Evolutionary conservation across 495 filamentous ascomycete genomes (phyloP), one percentile per base, ranked within the genome.

Genomic region (Xylaria grammica): DNA sequence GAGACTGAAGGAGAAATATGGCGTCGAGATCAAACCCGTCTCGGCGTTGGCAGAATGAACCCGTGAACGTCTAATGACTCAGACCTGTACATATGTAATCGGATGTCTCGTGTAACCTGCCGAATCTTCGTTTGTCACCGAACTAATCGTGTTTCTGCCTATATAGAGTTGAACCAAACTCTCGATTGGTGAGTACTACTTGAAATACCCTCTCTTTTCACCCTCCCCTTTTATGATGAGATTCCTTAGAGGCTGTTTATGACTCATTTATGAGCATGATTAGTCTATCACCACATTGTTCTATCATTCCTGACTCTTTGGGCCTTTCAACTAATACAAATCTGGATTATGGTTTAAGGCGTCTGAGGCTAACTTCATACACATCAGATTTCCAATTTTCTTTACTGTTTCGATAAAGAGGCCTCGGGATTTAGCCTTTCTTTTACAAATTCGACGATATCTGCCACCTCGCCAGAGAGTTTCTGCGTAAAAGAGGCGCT

Each of bases 1-100:
- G 77, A 85, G 93, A 57, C 85, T 99, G 73, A 91, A 94, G 83
- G 87, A 94, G 80, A 90, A 87, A 67, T 98, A 97, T 71, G 94
- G 94, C 60, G 86, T 97, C 65, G 93, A 97, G 56, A 86, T 98
- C 65, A 78, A 81, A 40, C 76, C 82, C n/a, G 81, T 83, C 49
- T 78, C 72, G 20, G 77, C 79, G 61, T 57, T 59, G 20, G 58
- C 38, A 38, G 46, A 71, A 10, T 70, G 54, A 60, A 65, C 26
- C 50, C 46, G 54, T 32, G 30, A 34, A 53, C 44, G 40, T 44
- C 34, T 46, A 34, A 46, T 45, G 59, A 66, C 52, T 26, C 20
- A 68, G 46, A 26, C 49, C 52, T 72, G 71, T 74, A 76, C 67
- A 72, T 73, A 71, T 57, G 70, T 53, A 77, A 77, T 72, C 60